Conservation (phyloP, 2,329 filamentous ascomycete species). For the Ampelomyces quisqualis region DNA sequence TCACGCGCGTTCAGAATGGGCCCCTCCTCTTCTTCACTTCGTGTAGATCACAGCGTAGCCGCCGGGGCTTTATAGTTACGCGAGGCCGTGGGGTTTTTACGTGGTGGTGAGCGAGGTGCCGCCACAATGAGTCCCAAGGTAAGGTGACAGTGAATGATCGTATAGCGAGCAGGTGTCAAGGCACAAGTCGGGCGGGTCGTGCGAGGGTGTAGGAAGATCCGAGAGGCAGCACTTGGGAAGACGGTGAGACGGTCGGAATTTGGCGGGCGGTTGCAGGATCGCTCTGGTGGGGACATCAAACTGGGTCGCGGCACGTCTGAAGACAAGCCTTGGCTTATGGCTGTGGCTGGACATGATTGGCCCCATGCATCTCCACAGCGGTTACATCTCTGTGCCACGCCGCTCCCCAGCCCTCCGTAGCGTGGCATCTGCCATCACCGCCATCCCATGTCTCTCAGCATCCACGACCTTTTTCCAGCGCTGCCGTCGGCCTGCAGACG, state of each 20-base stretch:
- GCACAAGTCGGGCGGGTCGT: conserved; percentile 21
- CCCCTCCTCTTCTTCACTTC: conserved; percentile 14
- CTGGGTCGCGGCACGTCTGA: conserved; percentile 42
- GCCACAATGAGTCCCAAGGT: conserved; percentile 3
- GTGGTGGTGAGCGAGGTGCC: conserved; percentile 10
- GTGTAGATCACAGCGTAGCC: conserved; percentile 27
- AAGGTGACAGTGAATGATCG: conserved; percentile 13
- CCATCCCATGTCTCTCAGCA: conserved; percentile 14
- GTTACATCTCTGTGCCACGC: conserved; percentile 26
- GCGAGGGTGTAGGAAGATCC: conserved; percentile 27
- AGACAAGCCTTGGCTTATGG: conserved; percentile 32
- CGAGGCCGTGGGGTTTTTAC: conserved; percentile 20
- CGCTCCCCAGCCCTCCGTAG: conserved; percentile 26
- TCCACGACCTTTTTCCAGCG: conserved; percentile 6
- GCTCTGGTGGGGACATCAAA: conserved; percentile 40
- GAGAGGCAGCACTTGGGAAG: conserved; percentile 30
- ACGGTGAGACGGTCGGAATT: conserved; percentile 34
- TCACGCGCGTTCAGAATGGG: conserved; percentile 20
- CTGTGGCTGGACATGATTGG: conserved; percentile 29
- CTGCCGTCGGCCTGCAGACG: background rate
- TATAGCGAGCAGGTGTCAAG: conserved; percentile 25
- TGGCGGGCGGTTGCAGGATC: conserved; percentile 41
- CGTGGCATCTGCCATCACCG: conserved; percentile 35
- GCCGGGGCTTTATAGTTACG: conserved; percentile 30
- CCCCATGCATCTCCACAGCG: conserved; percentile 37